Evolutionary conservation across 1,284 basidiomycete species (phyloP).

Genomic region (Exsudoporus floridanus): DNA sequence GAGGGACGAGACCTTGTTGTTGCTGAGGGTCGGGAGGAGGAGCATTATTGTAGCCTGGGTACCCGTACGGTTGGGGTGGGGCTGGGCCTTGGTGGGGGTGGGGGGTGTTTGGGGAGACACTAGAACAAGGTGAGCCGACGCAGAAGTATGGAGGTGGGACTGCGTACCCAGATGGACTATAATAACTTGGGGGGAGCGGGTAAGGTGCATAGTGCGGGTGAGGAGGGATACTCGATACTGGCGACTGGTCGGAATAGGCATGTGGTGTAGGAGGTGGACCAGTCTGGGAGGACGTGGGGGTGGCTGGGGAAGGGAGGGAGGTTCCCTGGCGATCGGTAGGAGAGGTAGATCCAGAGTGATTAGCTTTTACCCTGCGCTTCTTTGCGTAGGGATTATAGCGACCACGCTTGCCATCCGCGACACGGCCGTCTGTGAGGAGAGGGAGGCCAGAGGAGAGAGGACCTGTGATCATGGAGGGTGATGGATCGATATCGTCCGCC

Average conservation of each 20-base stretch:
- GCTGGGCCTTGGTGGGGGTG: slow-evolving; percentile 25
- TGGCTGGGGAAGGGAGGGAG: slow-evolving; percentile 32
- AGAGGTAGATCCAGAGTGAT: slow-evolving; percentile 29
- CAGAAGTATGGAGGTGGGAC: neutral
- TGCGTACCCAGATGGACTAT: slow-evolving; percentile 27
- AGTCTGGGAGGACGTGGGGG: slow-evolving; percentile 29
- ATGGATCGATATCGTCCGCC: slow-evolving; percentile 61
- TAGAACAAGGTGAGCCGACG: slow-evolving; percentile 15
- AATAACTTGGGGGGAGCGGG: slow-evolving; percentile 26
- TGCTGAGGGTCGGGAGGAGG: slow-evolving; percentile 29
- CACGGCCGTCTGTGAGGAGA: slow-evolving; percentile 50
- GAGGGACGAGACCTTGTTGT: slow-evolving; percentile 20
- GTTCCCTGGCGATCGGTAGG: slow-evolving; percentile 30
- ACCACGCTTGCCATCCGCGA: slow-evolving; percentile 45
- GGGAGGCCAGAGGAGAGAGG: slow-evolving; percentile 53
- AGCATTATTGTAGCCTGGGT: slow-evolving; percentile 25
- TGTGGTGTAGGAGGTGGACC: slow-evolving; percentile 25
- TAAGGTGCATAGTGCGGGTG: slow-evolving; percentile 32
- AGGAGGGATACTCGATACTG: slow-evolving; percentile 22
- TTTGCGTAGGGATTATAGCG: slow-evolving; percentile 57
- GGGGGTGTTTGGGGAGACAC: slow-evolving; percentile 23
- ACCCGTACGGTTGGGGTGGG: slow-evolving; percentile 26
- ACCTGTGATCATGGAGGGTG: slow-evolving; percentile 47
- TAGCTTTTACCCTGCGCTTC: slow-evolving; percentile 36
- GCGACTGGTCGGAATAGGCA: slow-evolving; percentile 26